phyloP scores from a whole-genome alignment of 2,329 filamentous ascomycete species.

The Ceratocystis cubensis region DNA sequence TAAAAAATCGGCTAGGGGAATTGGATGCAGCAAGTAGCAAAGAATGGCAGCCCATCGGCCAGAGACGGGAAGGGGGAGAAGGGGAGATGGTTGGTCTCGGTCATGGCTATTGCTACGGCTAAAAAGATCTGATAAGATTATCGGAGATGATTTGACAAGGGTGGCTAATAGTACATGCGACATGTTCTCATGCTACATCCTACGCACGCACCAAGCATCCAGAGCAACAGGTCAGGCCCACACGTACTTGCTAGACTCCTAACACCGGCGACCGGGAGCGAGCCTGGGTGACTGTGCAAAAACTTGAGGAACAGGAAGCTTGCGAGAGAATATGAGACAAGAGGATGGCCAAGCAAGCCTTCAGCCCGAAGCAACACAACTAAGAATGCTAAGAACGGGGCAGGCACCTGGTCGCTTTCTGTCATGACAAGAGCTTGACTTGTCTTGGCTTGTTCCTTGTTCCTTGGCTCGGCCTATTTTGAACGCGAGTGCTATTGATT shows the following conservation, averaged over 20 bases:
- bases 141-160: not conserved
- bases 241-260: not conserved
- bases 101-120: not conserved
- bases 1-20: not conserved
- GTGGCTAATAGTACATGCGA: too few relatives aligned
- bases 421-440: not conserved
- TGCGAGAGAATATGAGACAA: not conserved
- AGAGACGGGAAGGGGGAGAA: not conserved
- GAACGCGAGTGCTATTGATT: conserved; percentile 6
- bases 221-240: not conserved
- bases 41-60: not conserved
- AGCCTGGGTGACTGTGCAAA: not conserved
- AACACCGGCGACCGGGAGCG: not conserved
- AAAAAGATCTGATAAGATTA: conserved; percentile 7
- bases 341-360: conserved; percentile 1
- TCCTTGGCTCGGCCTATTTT: conserved; percentile 5
- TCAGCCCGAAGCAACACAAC: not conserved
- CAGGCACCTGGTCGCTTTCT: not conserved
- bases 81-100: not conserved
- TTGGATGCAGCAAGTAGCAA: not conserved
- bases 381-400: not conserved
- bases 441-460: conserved; percentile 3
- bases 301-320: not conserved
- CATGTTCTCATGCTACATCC: too few relatives aligned
- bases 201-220: not conserved